Percentiles rank a stretch among this genome's conserved stretches.
These are phyloP conservation scores for Salmacisia buchloeana DNA, from an alignment of 1,284 basidiomycete species.

Conservation along the genomic window DNA sequence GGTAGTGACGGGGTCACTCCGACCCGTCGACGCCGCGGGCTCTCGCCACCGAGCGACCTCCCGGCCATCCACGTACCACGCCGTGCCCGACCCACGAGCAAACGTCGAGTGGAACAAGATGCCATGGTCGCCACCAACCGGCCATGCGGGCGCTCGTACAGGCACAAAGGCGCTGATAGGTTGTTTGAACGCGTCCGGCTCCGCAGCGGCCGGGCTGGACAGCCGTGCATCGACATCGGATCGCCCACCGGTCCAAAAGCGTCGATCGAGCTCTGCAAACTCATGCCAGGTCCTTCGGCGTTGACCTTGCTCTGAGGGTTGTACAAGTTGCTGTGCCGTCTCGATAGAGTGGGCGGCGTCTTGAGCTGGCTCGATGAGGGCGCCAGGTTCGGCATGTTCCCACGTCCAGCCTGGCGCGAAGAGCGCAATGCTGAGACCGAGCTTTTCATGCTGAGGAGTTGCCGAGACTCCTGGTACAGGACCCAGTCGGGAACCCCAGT, in stretches of 20 bases:
- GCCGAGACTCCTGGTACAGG: not conserved
- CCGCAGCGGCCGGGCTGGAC: not conserved
- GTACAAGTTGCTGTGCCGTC: slow-evolving; percentile 1
- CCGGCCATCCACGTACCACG: slow-evolving; percentile 28
- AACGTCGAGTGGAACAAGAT: slow-evolving; percentile 34
- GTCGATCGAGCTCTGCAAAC: not conserved
- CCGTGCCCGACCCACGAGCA: slow-evolving; percentile 26
- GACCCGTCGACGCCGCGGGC: not conserved
- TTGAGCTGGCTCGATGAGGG: slow-evolving; percentile 27
- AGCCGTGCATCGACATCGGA: not conserved
- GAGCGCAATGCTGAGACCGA: slow-evolving; percentile 34
- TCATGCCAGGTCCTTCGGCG: slow-evolving; percentile 5
- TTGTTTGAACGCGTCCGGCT: slow-evolving; percentile 6
- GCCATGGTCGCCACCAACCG: not conserved
- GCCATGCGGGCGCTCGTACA: slow-evolving; percentile 5
- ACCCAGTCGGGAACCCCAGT: not conserved
- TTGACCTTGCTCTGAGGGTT: slow-evolving; percentile 8
- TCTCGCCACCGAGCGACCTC: slow-evolving; percentile 18
- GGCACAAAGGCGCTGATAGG: slow-evolving; percentile 16
- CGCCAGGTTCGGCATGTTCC: slow-evolving; percentile 36
- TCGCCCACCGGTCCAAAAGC: not conserved
- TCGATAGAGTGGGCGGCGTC: not conserved
- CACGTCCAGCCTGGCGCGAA: slow-evolving; percentile 47
- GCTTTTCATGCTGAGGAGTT: not conserved
- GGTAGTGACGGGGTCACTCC: not conserved